These are phyloP conservation scores for Populus euphratica DNA, from an alignment of 345 rosid species.

Conservation along the genomic window DNA sequence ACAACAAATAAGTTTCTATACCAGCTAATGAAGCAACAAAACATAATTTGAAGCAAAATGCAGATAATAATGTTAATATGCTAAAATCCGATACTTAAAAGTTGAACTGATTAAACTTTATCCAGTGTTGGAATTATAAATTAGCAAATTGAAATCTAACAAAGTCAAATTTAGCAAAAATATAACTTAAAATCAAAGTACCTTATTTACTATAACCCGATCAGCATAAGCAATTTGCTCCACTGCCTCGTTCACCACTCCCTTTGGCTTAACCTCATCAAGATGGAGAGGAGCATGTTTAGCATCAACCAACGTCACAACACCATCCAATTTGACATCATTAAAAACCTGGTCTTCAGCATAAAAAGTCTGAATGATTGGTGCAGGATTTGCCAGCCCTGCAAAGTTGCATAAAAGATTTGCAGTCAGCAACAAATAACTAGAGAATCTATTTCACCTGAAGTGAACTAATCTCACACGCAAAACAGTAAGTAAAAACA, in stretches of 20 bases:
- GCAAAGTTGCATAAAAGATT: slow-evolving; percentile 8
- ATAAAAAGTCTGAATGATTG: slow-evolving; percentile 95
- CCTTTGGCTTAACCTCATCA: slow-evolving; percentile 81
- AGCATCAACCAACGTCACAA: slow-evolving; percentile 92
- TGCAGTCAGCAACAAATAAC: background rate
- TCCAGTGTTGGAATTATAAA: background rate
- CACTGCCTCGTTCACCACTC: slow-evolving; percentile 92
- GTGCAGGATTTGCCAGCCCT: slow-evolving; percentile 99
- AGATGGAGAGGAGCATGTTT: slow-evolving; percentile 84
- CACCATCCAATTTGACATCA: slow-evolving; percentile 92
- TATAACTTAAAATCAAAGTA: slow-evolving; percentile 5
- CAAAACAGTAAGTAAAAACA: background rate
- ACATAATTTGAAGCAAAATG: background rate
- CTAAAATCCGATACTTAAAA: background rate
- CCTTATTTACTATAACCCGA: slow-evolving; percentile 86
- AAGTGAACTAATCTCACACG: background rate
- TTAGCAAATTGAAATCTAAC: background rate
- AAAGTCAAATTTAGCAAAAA: background rate
- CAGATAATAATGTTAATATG: background rate
- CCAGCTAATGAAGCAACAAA: background rate
- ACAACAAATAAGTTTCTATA: background rate
- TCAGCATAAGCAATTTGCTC: slow-evolving; percentile 99
- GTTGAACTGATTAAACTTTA: background rate
- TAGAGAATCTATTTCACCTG: background rate
- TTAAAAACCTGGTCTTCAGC: slow-evolving; percentile 76